These are phyloP conservation scores for Fonsecaea nubica DNA, from an alignment of 2,329 filamentous ascomycete species.

Conservation along the genomic window DNA sequence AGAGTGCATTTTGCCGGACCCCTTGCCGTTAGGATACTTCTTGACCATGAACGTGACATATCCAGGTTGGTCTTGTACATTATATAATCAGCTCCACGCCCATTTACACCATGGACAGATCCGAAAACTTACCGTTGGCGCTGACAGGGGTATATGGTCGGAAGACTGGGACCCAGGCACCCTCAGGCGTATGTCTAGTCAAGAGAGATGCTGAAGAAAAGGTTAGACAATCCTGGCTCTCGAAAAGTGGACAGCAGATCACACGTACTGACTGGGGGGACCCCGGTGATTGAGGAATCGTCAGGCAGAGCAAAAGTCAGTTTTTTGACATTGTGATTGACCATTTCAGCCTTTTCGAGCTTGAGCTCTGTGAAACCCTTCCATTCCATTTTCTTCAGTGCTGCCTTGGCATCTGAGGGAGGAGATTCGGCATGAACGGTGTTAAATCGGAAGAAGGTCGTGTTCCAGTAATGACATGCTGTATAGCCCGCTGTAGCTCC, in stretches of 20 bases:
- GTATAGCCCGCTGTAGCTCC: constrained; percentile 32
- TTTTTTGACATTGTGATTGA: constrained; percentile 66
- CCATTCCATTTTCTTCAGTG: constrained; percentile 40
- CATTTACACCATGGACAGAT: neutral
- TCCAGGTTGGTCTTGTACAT: constrained; percentile 59
- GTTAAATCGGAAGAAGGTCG: constrained; percentile 32
- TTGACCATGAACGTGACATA: constrained; percentile 71
- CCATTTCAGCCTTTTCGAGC: constrained; percentile 58
- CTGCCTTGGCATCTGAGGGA: constrained; percentile 38
- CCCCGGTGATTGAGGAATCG: constrained; percentile 55
- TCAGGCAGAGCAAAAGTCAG: constrained; percentile 64
- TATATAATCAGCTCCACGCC: constrained; percentile 22
- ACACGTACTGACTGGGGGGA: constrained; percentile 44
- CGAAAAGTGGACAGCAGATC: neutral
- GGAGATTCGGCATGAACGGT: constrained; percentile 39
- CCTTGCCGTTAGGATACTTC: constrained; percentile 69
- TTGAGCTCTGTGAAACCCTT: constrained; percentile 55
- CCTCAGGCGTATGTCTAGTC: constrained; percentile 65
- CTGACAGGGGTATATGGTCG: constrained; percentile 72
- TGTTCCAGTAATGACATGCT: constrained; percentile 33
- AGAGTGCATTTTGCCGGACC: constrained; percentile 70
- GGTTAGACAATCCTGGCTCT: constrained; percentile 13
- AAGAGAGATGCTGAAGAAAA: constrained; percentile 60
- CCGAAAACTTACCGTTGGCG: constrained; percentile 51
- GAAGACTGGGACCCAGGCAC: constrained; percentile 64